A percentile compares a stretch with the other conserved stretches of the same genome.
phyloP scores from a whole-genome alignment of 2,329 filamentous ascomycete species.

The Eutypella sp. region DNA sequence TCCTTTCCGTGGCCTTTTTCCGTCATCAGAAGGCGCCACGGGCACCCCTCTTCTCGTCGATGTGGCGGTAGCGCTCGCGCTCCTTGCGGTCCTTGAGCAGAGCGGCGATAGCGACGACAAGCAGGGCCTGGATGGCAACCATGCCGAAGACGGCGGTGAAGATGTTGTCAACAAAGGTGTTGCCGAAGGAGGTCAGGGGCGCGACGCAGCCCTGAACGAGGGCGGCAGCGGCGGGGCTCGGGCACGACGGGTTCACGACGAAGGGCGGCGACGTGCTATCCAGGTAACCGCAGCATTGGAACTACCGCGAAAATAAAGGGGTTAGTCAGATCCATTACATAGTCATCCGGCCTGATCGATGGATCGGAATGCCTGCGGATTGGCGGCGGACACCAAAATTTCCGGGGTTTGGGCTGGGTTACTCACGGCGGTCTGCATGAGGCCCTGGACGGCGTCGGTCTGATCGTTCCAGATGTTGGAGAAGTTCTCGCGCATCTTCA shows the following conservation, averaged over 20 bases:
- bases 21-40: constrained; percentile 46
- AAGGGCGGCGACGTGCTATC: constrained; percentile 70
- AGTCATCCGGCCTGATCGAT: too few species aligned
- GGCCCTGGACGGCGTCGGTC: constrained; percentile 51
- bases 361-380: too few species aligned
- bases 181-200: constrained; percentile 63
- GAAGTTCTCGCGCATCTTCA: constrained; percentile 62
- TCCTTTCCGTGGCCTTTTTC: too few species aligned
- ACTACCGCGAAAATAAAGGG: constrained; percentile 51
- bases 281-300: constrained; percentile 74
- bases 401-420: too few species aligned
- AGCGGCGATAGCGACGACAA: constrained; percentile 68
- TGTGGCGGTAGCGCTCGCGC: constrained; percentile 70
- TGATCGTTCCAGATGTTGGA: constrained; percentile 56
- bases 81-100: constrained; percentile 78
- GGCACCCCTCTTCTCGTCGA: constrained; percentile 70
- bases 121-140: constrained; percentile 63
- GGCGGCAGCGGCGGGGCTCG: constrained; percentile 65
- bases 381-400: not conserved
- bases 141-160: constrained; percentile 79
- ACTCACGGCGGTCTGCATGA: constrained; percentile 66
- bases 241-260: constrained; percentile 62
- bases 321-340: constrained; percentile 23
- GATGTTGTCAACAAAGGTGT: constrained; percentile 66
- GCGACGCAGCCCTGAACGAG: constrained; percentile 65